Evolutionary conservation across 345 rosid genomes (phyloP).

Genomic region (Linum usitatissimum): DNA sequence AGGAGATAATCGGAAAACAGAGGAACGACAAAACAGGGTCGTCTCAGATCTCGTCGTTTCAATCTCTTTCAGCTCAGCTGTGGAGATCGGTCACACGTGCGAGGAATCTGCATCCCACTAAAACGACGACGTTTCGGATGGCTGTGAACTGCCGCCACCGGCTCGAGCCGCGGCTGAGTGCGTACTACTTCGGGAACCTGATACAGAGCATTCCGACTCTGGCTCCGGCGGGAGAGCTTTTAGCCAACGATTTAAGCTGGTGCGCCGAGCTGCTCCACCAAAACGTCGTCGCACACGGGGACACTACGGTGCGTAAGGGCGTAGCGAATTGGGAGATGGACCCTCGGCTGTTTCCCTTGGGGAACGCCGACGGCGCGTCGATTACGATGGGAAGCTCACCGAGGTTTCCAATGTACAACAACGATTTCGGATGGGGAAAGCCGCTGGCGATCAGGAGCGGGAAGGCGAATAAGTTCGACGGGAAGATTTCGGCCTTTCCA

Average conservation of each 20-base stretch:
- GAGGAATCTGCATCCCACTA: constrained; percentile 40
- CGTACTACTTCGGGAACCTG: constrained; percentile 83
- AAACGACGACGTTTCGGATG: constrained; percentile 82
- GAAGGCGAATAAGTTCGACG: constrained; percentile 85
- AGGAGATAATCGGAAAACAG: constrained; percentile 3
- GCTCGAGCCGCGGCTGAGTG: constrained; percentile 55
- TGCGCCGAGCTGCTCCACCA: constrained; percentile 50
- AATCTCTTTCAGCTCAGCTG: constrained; percentile 72
- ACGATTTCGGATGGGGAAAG: constrained; percentile 94
- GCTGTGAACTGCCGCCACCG: constrained; percentile 93
- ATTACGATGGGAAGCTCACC: constrained; percentile 98
- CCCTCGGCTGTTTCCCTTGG: constrained; percentile 82
- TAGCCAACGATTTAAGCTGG: constrained; percentile 55
- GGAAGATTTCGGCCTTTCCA: constrained; percentile 87
- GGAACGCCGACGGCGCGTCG: constrained; percentile 88
- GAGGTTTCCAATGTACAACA: constrained; percentile 88
- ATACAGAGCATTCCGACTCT: constrained; percentile 88
- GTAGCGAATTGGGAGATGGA: constrained; percentile 61
- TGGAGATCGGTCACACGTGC: constrained; percentile 88
- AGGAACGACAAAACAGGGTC: constrained; percentile 19
- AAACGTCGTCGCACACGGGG: constrained; percentile 70
- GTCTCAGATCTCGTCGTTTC: constrained; percentile 75
- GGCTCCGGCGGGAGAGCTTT: constrained; percentile 40
- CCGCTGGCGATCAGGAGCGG: constrained; percentile 93
- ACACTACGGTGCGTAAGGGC: constrained; percentile 55